Conservation (phyloP, 1,284 basidiomycete species). For the Ceratobasidium sp. region DNA sequence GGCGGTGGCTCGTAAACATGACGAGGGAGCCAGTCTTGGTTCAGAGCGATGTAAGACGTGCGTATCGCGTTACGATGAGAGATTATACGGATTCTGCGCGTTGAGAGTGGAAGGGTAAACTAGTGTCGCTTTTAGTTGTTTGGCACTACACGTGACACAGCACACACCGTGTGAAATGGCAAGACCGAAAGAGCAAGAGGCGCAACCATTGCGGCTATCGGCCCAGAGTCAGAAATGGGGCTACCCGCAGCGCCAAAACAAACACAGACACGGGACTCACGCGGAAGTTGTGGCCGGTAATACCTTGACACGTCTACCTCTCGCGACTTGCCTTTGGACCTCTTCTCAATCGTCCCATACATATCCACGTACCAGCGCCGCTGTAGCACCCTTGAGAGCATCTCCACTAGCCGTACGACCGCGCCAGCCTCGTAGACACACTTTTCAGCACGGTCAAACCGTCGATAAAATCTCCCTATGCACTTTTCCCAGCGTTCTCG, state of each 20-base stretch:
- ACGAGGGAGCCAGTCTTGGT: conserved; percentile 59
- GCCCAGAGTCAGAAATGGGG: too few relatives aligned
- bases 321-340: conserved; percentile 9
- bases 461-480: conserved; percentile 54
- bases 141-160: conserved; percentile 5
- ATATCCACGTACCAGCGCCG: conserved; percentile 60
- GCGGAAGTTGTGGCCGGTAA: conserved; percentile 52
- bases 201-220: conserved; percentile 54
- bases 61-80: conserved; percentile 65
- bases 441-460: conserved; percentile 49
- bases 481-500: conserved; percentile 54
- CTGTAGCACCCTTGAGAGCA: conserved; percentile 60
- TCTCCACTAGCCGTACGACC: conserved; percentile 62
- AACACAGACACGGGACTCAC: too few relatives aligned
- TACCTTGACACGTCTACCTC: conserved; percentile 47
- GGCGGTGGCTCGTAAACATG: conserved; percentile 62
- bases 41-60: conserved; percentile 60
- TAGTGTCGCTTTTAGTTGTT: conserved; percentile 46
- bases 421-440: conserved; percentile 60
- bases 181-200: conserved; percentile 62
- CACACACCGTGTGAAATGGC: conserved; percentile 63
- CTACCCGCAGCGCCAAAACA: too few relatives aligned
- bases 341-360: conserved; percentile 52
- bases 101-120: conserved; percentile 63
- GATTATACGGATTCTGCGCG: conserved; percentile 62